Evolutionary conservation across 23 red algal species (phyloP), one percentile per base, ranked within the genome.

Genomic region (Gracilaria vermiculophylla): DNA sequence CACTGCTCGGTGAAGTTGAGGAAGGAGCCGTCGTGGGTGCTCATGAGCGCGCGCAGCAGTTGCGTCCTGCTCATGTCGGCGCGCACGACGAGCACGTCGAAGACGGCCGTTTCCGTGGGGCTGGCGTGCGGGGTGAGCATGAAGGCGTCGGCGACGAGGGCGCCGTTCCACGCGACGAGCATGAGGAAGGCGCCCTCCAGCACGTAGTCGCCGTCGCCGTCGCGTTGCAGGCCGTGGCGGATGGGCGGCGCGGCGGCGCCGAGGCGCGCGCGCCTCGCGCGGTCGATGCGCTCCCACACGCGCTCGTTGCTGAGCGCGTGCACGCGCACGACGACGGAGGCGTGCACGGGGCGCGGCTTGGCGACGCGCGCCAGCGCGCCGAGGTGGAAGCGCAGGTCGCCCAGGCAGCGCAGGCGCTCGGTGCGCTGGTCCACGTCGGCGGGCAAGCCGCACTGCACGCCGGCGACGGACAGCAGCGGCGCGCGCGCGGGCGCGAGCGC

Each of bases 361-460:
- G 61, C 41, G 25, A 88, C 77, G 7, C 64, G 69, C 67, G 23
- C 47, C 53, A 88, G 9, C 2, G 83, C 83, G 24, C 83, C 71
- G 1, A 88, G 24, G 19, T 88, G 41, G 19, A 88, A 75, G 10
- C 83, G 23, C 3, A 54, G 14, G 10, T 66, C 71, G 40, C 83
- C 83, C 83, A 88, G 51, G 48, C 66, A 88, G 14, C 83, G 52
- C 2, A 64, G 52, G 8, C 23, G n/a, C 83, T 88, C 83, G 20
- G 83, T 88, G 50, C 83, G 64, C 42, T 77, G 71, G 29, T 88
- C 83, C 9, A 78, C 70, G 0, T 88, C 83, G 20, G 83, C 83
- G 20, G 71, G 13, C 32, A 88, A 64, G 48, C 83, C 83, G 53
- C 70, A 88, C 53, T 88, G 83, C 43, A 88, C 53, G 51, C 83